phyloP scores from a whole-genome alignment of 2,329 filamentous ascomycete genomes.

The Aspergillus cejpii region DNA sequence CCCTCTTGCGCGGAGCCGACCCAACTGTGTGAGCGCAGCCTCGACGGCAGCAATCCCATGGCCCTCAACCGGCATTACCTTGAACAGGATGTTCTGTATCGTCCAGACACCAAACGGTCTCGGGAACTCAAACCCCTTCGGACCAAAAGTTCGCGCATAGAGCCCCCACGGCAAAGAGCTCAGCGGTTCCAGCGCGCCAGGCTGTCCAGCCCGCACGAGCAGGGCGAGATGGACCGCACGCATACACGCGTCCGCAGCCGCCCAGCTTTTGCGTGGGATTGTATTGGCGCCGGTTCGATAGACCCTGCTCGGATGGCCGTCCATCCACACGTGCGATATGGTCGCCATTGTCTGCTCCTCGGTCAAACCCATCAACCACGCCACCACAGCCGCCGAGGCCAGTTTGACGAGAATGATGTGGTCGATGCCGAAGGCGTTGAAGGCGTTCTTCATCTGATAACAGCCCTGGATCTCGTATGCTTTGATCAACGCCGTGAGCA shows the following conservation, averaged over 20 bases:
- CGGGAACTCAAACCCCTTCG: slow-evolving; percentile 14
- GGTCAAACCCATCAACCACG: slow-evolving; percentile 34
- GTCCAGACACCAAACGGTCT: slow-evolving; percentile 18
- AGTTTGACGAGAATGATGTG: slow-evolving; percentile 41
- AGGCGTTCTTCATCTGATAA: slow-evolving; percentile 34
- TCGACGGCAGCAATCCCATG: slow-evolving; percentile 33
- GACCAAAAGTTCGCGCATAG: slow-evolving; percentile 21
- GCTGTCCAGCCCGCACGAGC: slow-evolving; percentile 24
- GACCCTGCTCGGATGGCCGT: slow-evolving; percentile 33
- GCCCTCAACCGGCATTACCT: slow-evolving; percentile 28
- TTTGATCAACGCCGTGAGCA: slow-evolving; percentile 35
- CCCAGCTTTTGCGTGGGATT: slow-evolving; percentile 40
- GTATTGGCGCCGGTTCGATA: slow-evolving; percentile 34
- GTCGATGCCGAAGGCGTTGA: slow-evolving; percentile 39
- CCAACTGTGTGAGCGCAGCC: slow-evolving; percentile 21
- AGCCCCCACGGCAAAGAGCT: slow-evolving; percentile 35
- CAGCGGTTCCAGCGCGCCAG: slow-evolving; percentile 26
- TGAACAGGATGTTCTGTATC: slow-evolving; percentile 22
- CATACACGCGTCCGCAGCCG: slow-evolving; percentile 38
- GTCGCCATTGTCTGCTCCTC: slow-evolving; percentile 31
- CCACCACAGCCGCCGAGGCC: slow-evolving; percentile 36
- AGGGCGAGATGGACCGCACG: slow-evolving; percentile 37
- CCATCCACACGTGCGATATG: slow-evolving; percentile 38
- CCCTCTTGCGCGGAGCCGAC: slow-evolving; percentile 9
- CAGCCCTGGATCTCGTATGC: slow-evolving; percentile 42